Conservation (phyloP, 2,329 filamentous ascomycete species). For the Macrophomina pseudophaseolina region DNA sequence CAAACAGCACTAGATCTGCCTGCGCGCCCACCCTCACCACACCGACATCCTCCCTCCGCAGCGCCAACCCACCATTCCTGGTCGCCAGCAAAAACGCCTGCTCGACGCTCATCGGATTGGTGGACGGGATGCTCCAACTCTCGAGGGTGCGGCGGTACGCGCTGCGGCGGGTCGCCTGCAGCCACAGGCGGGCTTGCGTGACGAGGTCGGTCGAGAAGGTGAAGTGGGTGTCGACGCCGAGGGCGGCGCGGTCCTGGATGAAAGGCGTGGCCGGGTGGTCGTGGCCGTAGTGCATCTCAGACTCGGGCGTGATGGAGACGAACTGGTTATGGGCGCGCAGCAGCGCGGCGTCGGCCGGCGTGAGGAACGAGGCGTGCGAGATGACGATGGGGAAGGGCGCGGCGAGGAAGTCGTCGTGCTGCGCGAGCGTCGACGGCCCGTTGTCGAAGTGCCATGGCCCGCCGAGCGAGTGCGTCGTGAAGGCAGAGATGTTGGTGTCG, state of each 20-base stretch:
- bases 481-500: slow-evolving; percentile 35
- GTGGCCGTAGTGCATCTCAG: slow-evolving; percentile 64
- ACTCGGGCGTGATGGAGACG: slow-evolving; percentile 64
- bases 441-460: slow-evolving; percentile 38
- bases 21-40: slow-evolving; percentile 57
- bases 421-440: slow-evolving; percentile 47
- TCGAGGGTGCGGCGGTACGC: slow-evolving; percentile 49
- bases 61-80: slow-evolving; percentile 56
- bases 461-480: slow-evolving; percentile 47
- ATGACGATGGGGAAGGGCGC: slow-evolving; percentile 56
- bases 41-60: slow-evolving; percentile 60
- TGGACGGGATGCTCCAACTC: slow-evolving; percentile 50
- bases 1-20: slow-evolving; percentile 60
- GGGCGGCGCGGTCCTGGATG: slow-evolving; percentile 56
- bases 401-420: slow-evolving; percentile 36
- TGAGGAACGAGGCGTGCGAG: slow-evolving; percentile 57
- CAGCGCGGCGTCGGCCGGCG: slow-evolving; percentile 45
- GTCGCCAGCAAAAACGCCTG: slow-evolving; percentile 64
- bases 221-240: slow-evolving; percentile 62
- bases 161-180: slow-evolving; percentile 52
- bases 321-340: slow-evolving; percentile 58
- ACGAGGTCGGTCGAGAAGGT: slow-evolving; percentile 55
- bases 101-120: slow-evolving; percentile 58
- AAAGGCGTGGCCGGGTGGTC: slow-evolving; percentile 51
- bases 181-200: slow-evolving; percentile 59